Base-by-base conservation (phyloP, 306 rosid genomes). In the Hylodesmum podocarpum region DNA sequence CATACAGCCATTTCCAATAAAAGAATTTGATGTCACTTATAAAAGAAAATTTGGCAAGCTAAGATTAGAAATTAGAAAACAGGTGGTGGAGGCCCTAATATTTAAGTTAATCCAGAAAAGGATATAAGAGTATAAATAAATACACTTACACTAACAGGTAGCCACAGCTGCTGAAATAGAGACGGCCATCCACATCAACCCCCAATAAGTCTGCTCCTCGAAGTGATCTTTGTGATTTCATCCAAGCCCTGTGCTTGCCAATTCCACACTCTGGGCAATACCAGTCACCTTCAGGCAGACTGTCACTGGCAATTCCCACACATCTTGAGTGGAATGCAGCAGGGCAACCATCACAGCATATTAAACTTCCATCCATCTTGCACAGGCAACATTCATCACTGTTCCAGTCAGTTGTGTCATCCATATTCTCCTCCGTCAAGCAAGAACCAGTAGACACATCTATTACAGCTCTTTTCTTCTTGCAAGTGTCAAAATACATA, bases 341-440 rank as follows among this genome's bases (percentile, higher is more conserved):
- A 75, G 99, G 99, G 70, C 99, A 96, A 33, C 99, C 99, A 84
- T 96, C 99, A 79, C 99, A 96, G 84, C 99, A 96, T 86, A 96
- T 92, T 80, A 96, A 88, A 85, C 34, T 92, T 53, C 99, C 99
- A 66, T 96, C 99, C 99, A 96, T 92, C 88, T 91, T 96, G 80
- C 99, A 96, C 49, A 95, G 96, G 78, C 91, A 96, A 79, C 99
- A 96, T 54, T 96, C 99, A 66, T 95, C 99, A 75, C 91, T 89
- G 84, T 95, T 95, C 96, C 91, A 82, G 85, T 95, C 99, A 75
- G 84, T 83, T 76, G 83, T 41, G 69, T 82, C 90, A 84, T 83
- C 96, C 74, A 80, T 82, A 34, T 63, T 82, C 44, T 87, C 91
- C 70, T 88, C 90, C 16, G 88, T 80, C 85, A 82, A 80, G 81